Conservation (phyloP, 2,329 filamentous ascomycete species). For the Ilyonectria destructans region DNA sequence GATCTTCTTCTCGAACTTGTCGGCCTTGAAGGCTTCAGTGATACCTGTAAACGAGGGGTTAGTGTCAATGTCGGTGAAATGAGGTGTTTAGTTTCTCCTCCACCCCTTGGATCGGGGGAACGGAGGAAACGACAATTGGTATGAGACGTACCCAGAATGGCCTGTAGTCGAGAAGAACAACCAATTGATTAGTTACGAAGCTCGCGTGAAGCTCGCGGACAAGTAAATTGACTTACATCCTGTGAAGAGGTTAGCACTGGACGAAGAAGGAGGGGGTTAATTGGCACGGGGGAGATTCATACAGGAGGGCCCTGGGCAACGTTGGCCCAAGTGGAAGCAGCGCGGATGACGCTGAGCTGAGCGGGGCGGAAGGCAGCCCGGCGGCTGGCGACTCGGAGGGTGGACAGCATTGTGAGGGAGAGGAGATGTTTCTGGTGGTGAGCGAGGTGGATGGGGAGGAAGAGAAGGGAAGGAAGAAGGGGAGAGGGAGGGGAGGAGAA, state of each 20-base stretch:
- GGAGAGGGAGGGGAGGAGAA: conserved; percentile 25
- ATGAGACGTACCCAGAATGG: conserved; percentile 78
- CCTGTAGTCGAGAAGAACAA: conserved; percentile 62
- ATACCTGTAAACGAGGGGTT: conserved; percentile 72
- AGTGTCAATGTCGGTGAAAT: conserved; percentile 37
- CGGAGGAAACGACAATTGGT: conserved; percentile 41
- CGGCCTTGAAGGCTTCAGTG: conserved; percentile 99
- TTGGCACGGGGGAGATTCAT: conserved; percentile 61
- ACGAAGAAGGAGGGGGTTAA: conserved; percentile 31
- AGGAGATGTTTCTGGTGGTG: conserved; percentile 31
- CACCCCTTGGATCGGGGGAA: conserved; percentile 27
- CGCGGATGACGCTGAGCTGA: conserved; percentile 62
- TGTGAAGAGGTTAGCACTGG: conserved; percentile 44
- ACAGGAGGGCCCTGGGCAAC: conserved; percentile 96
- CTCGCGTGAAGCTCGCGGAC: conserved; percentile 32
- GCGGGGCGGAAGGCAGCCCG: conserved; percentile 62
- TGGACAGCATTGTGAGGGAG: conserved; percentile 68
- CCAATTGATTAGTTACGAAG: conserved; percentile 43
- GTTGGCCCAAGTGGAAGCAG: conserved; percentile 89
- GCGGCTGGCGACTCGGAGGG: conserved; percentile 69
- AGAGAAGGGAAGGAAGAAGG: conserved; percentile 24
- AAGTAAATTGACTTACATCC: conserved; percentile 56
- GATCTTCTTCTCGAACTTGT: conserved; percentile 95
- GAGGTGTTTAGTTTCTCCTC: conserved; percentile 34
- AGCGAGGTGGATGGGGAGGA: conserved; percentile 30